Evolutionary conservation across 2,329 filamentous ascomycete species (phyloP).

Genomic region (Trichophyton equinum): DNA sequence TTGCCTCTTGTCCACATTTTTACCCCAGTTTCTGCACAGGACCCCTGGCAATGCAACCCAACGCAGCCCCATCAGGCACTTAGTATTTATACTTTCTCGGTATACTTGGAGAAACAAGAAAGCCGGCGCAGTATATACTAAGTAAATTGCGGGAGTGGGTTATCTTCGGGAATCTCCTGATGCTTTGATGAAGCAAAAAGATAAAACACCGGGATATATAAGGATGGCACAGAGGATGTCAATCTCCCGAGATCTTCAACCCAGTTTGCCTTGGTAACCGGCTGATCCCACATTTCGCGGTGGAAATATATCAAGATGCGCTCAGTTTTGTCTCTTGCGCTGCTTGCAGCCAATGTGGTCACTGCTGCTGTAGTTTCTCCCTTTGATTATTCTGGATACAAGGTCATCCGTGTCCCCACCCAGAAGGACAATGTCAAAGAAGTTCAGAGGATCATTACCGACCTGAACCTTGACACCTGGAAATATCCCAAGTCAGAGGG

Average conservation of each 20-base stretch:
- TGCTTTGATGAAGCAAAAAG: background rate
- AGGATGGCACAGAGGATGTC: background rate
- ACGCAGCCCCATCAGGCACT: background rate
- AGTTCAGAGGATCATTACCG: conserved; percentile 13
- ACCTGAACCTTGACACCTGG: conserved; percentile 15
- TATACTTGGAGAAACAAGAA: background rate
- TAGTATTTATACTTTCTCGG: conserved; percentile 1
- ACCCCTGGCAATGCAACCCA: conserved; percentile 2
- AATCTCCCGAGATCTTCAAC: conserved; percentile 2
- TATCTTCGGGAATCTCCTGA: conserved; percentile 2
- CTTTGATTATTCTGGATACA: conserved; percentile 15
- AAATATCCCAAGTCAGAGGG: conserved; percentile 11
- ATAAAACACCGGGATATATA: conserved; percentile 1
- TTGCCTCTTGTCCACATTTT: background rate
- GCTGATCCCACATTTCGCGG: background rate
- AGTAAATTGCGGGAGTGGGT: background rate
- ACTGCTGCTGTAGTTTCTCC: background rate
- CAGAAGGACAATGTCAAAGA: conserved; percentile 9
- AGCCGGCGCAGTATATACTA: background rate
- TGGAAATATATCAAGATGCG: conserved; percentile 1
- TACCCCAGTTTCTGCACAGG: background rate
- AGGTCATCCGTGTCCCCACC: conserved; percentile 16
- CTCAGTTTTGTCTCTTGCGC: background rate
- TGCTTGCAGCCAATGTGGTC: conserved; percentile 3
- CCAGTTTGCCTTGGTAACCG: background rate